Base-by-base conservation (phyloP, 805 yeast genomes). In the Candida nitratophila region DNA sequence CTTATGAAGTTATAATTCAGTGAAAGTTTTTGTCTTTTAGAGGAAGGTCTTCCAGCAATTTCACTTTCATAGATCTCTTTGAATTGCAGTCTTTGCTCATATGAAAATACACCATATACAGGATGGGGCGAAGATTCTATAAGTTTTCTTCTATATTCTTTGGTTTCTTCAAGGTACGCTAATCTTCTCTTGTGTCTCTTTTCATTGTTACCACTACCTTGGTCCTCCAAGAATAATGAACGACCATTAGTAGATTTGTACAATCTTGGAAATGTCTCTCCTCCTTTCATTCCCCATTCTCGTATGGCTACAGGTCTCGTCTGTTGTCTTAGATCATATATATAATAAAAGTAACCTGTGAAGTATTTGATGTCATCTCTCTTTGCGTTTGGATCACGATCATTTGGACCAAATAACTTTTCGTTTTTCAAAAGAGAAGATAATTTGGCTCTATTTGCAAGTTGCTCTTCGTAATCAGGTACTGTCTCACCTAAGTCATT, bases 311-410 rank as follows among this genome's bases (percentile, higher is more conserved):
- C 76, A 0, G 98, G 96, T 44, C 95, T 77, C 48, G 83, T 81
- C 21, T 74, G 74, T 53, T 86, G 90, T 49, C 81, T 74, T 22
- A 85, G 69, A 56, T 93, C 99, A 65, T 83, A 91, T 33, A 88
- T 82, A 50, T 83, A 81, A 24, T 88, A 67, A 62, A 81, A 88
- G 7, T 82, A 78, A 33, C 82, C 80, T 41, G 80, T 81, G 61
- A 93, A 86, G 60, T 86, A 86, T 56, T 83, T 81, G 55, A 84
- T 76, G 59, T 91, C 96, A 53, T 86, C 96, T 45, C 96, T 71
- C 51, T 75, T 80, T 2, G 95, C 93, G 49, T 72, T 75, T 12
- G 95, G 93, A 60, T 90, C 96, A 51, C 96, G 76, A 61, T 90
- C 97, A 32, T 83, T 76, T 0, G 96, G 85, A 12, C 96, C 97